Conservation (phyloP, 2,329 filamentous ascomycete genomes). For the Aspergillus bombycis region DNA sequence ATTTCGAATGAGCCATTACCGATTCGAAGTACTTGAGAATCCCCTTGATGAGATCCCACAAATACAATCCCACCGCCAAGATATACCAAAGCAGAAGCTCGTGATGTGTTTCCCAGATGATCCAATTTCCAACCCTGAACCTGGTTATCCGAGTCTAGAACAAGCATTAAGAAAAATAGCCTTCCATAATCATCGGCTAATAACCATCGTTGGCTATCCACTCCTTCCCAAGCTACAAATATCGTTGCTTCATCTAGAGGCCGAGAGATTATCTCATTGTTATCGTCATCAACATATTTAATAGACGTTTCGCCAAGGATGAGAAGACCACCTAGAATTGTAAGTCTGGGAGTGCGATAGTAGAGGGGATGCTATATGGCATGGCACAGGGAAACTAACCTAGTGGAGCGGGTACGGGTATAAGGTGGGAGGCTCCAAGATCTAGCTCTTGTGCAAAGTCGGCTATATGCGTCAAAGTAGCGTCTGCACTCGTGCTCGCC, state of each 20-base stretch:
- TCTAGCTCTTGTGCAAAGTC: constrained; percentile 59
- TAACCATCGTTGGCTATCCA: constrained; percentile 81
- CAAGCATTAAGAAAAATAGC: constrained; percentile 80
- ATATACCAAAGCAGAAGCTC: constrained; percentile 78
- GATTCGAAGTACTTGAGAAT: constrained; percentile 79
- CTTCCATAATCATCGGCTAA: constrained; percentile 89
- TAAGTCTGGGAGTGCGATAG: constrained; percentile 47
- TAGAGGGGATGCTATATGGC: constrained; percentile 18
- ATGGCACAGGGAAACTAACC: constrained; percentile 36
- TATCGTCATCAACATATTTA: constrained; percentile 81
- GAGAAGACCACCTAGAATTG: constrained; percentile 65
- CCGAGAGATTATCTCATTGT: constrained; percentile 66
- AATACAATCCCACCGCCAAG: constrained; percentile 71
- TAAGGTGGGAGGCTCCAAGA: constrained; percentile 63
- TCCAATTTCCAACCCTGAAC: constrained; percentile 75
- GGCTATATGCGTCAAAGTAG: constrained; percentile 57
- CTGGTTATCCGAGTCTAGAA: constrained; percentile 64
- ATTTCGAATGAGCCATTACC: constrained; percentile 64
- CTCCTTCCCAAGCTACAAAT: constrained; percentile 88
- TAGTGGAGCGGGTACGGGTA: constrained; percentile 62
- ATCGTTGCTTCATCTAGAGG: constrained; percentile 74
- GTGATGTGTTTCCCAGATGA: constrained; percentile 68
- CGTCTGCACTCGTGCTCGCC: constrained; percentile 50
- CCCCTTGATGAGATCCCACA: constrained; percentile 88
- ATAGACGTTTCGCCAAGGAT: constrained; percentile 80